phyloP scores from a whole-genome alignment of 805 yeast species.

The Candida maltosa region DNA sequence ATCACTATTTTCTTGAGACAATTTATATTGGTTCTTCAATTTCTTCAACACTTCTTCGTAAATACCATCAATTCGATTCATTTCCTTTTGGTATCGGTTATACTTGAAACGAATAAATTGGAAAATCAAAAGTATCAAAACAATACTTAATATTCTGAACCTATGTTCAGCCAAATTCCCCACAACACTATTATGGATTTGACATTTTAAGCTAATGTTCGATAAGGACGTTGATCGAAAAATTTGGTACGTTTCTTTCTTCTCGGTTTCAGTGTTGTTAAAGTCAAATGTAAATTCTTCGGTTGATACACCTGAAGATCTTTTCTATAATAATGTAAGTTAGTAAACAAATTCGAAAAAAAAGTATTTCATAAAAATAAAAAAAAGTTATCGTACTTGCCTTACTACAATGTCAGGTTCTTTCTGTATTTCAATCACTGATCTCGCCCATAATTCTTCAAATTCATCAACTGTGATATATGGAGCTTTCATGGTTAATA shows the following conservation, averaged over 20 bases:
- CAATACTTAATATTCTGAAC: constrained; percentile 11
- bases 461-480: constrained; percentile 60
- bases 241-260: constrained; percentile 46
- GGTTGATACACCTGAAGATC: constrained; percentile 9
- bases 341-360: constrained; percentile 16
- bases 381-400: constrained; percentile 46
- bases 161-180: constrained; percentile 29
- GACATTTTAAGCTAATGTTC: constrained; percentile 57
- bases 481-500: constrained; percentile 44
- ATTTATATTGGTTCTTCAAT: constrained; percentile 40
- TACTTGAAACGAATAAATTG: constrained; percentile 31
- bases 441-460: constrained; percentile 69
- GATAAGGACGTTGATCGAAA: constrained; percentile 72
- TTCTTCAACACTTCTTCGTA: constrained; percentile 47
- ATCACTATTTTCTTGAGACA: constrained; percentile 23
- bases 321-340: constrained; percentile 15
- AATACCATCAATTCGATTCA: constrained; percentile 42
- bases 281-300: constrained; percentile 19
- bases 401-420: constrained; percentile 76
- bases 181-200: constrained; percentile 49
- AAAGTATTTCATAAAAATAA: constrained; percentile 18
- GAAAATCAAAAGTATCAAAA: constrained; percentile 15
- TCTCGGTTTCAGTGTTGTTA: constrained; percentile 31
- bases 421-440: constrained; percentile 55
- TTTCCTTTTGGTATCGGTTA: constrained; percentile 33